phyloP scores from a whole-genome alignment of 169 alveolate genomes.

The Eimeria mitis region DNA sequence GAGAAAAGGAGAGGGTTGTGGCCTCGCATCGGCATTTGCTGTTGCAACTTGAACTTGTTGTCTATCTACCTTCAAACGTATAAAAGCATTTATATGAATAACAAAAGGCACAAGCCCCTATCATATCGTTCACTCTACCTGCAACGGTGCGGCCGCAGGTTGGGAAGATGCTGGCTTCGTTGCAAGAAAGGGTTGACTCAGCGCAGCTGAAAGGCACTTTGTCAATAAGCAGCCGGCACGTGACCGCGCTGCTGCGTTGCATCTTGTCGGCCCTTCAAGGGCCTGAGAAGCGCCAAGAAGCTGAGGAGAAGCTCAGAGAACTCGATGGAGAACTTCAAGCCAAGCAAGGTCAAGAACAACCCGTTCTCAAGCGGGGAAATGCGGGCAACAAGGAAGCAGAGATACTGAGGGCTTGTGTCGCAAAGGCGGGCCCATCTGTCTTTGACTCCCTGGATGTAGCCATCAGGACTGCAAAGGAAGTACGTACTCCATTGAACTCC shows the following conservation, averaged over 20 bases:
- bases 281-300: slow-evolving; percentile 47
- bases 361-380: background rate
- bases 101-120: background rate
- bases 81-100: background rate
- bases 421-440: slow-evolving; percentile 74
- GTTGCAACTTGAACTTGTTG: background rate
- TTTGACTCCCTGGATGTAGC: slow-evolving; percentile 56
- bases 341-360: background rate
- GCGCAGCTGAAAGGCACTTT: slow-evolving; percentile 42
- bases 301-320: slow-evolving; percentile 25
- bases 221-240: slow-evolving; percentile 38
- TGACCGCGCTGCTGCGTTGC: slow-evolving; percentile 56
- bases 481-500: background rate
- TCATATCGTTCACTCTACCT: background rate
- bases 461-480: slow-evolving; percentile 47
- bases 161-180: slow-evolving; percentile 21
- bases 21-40: too few species aligned
- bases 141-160: slow-evolving; percentile 19
- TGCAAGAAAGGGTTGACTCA: slow-evolving; percentile 31
- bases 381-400: slow-evolving; percentile 54
- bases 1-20: background rate
- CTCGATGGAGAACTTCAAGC: slow-evolving; percentile 18
- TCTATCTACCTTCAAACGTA: background rate
- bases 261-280: slow-evolving; percentile 53
- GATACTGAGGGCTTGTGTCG: slow-evolving; percentile 38